Evolutionary conservation across 176 grass and related monocot species (phyloP).

Genomic region (Saccharum spontaneum): DNA sequence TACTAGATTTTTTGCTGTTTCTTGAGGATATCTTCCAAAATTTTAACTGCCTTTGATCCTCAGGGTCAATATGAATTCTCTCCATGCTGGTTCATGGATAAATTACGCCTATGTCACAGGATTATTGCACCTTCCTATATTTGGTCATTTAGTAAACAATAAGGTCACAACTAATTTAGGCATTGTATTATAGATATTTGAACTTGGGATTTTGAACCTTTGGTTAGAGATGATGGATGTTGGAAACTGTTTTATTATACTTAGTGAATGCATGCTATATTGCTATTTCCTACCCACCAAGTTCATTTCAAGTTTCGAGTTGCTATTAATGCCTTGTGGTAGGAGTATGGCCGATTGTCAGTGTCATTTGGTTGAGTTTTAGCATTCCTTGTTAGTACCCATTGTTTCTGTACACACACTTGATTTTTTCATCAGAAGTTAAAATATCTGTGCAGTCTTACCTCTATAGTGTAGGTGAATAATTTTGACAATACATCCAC

Average conservation of each 20-base stretch:
- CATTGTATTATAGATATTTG: neutral
- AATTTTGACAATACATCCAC: neutral
- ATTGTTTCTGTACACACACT: neutral
- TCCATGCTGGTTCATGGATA: neutral
- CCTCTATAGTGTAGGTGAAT: neutral
- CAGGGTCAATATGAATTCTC: neutral
- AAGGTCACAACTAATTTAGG: neutral
- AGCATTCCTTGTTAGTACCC: neutral
- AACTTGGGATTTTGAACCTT: neutral
- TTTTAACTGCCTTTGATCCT: neutral
- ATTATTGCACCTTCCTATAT: neutral
- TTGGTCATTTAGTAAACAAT: neutral
- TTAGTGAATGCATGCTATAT: neutral
- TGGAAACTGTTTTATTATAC: constrained; percentile 4
- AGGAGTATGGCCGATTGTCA: neutral
- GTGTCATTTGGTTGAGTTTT: constrained; percentile 18
- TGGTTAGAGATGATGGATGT: neutral
- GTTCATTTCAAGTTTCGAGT: neutral
- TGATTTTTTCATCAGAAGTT: neutral
- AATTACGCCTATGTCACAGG: neutral
- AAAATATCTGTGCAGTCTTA: neutral
- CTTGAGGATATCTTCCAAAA: neutral
- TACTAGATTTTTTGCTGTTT: neutral
- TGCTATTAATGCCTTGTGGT: neutral
- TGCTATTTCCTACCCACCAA: neutral